phyloP scores from a whole-genome alignment of 192 early-diverging fungal genomes.

The Dissophora globulifera region DNA sequence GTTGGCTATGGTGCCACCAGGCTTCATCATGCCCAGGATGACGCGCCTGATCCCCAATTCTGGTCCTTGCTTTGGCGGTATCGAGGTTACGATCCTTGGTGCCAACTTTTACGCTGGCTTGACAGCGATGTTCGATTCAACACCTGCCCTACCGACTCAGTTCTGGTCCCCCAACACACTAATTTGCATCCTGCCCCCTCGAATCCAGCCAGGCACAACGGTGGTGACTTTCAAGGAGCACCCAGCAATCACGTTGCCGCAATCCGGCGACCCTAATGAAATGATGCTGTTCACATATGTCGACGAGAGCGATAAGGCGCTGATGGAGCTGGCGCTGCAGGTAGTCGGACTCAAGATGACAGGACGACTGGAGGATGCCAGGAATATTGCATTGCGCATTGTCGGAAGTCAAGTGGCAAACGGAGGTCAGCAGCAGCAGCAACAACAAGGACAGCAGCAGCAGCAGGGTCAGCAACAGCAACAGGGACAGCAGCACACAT shows the following conservation, averaged over 20 bases:
- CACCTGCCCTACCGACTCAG: slow-evolving; percentile 75
- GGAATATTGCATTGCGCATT: slow-evolving; percentile 77
- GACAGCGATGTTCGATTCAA: slow-evolving; percentile 78
- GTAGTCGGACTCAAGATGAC: slow-evolving; percentile 87
- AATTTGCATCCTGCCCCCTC: slow-evolving; percentile 86
- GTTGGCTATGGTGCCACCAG: slow-evolving; percentile 39
- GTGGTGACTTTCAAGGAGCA: slow-evolving; percentile 67
- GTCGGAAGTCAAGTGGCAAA: slow-evolving; percentile 59
- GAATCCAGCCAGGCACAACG: slow-evolving; percentile 78
- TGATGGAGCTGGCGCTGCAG: slow-evolving; percentile 91
- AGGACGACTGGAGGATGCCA: slow-evolving; percentile 80
- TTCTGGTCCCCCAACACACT: slow-evolving; percentile 84
- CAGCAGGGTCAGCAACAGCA: slow-evolving; percentile 17
- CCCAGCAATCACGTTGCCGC: slow-evolving; percentile 48
- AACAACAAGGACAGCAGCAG: slow-evolving; percentile 22
- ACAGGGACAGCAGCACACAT: slow-evolving; percentile 35
- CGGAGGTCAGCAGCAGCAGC: slow-evolving; percentile 27
- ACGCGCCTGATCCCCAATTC: slow-evolving; percentile 82
- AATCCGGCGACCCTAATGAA: slow-evolving; percentile 20
- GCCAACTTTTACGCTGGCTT: slow-evolving; percentile 81
- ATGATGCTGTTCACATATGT: slow-evolving; percentile 57
- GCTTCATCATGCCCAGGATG: slow-evolving; percentile 62
- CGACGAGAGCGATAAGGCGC: slow-evolving; percentile 84
- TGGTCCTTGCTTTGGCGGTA: slow-evolving; percentile 89
- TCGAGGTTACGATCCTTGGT: slow-evolving; percentile 86